Evolutionary conservation across 2,329 filamentous ascomycete species (phyloP), one percentile per base, ranked within the genome.

Genomic region (Colletotrichum viniferum): DNA sequence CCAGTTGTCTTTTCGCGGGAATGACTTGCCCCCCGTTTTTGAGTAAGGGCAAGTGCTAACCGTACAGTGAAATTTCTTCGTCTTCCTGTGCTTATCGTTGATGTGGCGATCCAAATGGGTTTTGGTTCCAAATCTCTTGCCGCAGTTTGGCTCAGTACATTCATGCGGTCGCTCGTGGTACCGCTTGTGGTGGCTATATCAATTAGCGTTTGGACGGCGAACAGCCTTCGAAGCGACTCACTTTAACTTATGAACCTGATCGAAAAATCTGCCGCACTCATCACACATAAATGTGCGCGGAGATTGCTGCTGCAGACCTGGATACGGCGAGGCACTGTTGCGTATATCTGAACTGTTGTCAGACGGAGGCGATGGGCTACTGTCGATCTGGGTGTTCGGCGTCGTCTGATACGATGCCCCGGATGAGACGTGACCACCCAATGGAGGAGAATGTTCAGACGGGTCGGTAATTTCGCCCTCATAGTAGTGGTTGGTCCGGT

Each of bases 1-100:
- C 90, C 90, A 92, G 81, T 92, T 92, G 79, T 92, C 90, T 79
- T 92, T 92, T 69, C 90, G 84, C 1, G 90, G 90, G 77, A 92
- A 92, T 0, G 88, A 89, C 77, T 90, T 91, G 70, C 90, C 89
- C 10, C 90, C 90, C 18, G 84, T 80, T 71, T 86, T 87, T n/a
- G 89, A 91, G 79, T 90, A 92, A 7, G 88, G 85, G 78, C 90
- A 92, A 8, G 86, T 86, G 3, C 84, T 84, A 6, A 90, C 86
- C 1, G 86, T 88, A 78, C 90, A 92, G 80, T 92, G 90, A 71
- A 89, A 92, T 74, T 90, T 90, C 80, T 89, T 90, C 74, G 88
- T 90, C 83, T 91, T 91, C 77, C 87, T 86, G 80, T 92, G 90
- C 73, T 90, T 88, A 79, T 92, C 90, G 81, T 92, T 92, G 80